Conservation (phyloP, 345 rosid genomes). For the Iberis pinnata region DNA sequence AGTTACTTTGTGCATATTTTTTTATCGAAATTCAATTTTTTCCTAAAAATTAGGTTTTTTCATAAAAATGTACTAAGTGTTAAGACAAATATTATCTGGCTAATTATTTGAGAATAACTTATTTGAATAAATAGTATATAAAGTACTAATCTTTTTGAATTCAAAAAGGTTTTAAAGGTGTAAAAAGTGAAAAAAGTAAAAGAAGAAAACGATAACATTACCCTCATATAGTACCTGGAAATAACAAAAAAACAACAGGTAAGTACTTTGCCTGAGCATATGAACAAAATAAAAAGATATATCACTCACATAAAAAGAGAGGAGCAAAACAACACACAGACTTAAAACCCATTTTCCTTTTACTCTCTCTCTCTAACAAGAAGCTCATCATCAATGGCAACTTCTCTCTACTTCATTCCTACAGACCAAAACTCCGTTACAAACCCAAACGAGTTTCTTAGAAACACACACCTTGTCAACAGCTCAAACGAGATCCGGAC, state of each 20-base stretch:
- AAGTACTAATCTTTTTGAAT: not conserved
- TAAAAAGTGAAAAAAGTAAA: slow-evolving; percentile 11
- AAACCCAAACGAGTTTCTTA: slow-evolving; percentile 18
- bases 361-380: slow-evolving; percentile 7
- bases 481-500: slow-evolving; percentile 20
- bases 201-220: slow-evolving; percentile 3
- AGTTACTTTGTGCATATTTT: too few species aligned
- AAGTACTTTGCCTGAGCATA: slow-evolving; percentile 26
- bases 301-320: slow-evolving; percentile 14
- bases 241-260: slow-evolving; percentile 27
- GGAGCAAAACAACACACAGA: slow-evolving; percentile 7
- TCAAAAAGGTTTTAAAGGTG: not conserved
- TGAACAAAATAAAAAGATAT: slow-evolving; percentile 10
- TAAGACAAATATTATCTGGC: too few species aligned
- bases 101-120: too few species aligned
- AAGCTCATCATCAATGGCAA: slow-evolving; percentile 28
- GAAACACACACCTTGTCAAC: slow-evolving; percentile 11
- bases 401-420: slow-evolving; percentile 23
- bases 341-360: slow-evolving; percentile 11
- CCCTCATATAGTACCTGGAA: slow-evolving; percentile 34
- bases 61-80: too few species aligned
- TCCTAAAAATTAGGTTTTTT: too few species aligned
- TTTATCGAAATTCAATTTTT: too few species aligned
- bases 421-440: slow-evolving; percentile 8
- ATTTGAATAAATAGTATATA: not conserved